Percentiles rank a stretch among this genome's conserved stretches.
Evolutionary conservation across 148 eudicot species (phyloP).

Genomic region (Vaccinium vitisidaea): DNA sequence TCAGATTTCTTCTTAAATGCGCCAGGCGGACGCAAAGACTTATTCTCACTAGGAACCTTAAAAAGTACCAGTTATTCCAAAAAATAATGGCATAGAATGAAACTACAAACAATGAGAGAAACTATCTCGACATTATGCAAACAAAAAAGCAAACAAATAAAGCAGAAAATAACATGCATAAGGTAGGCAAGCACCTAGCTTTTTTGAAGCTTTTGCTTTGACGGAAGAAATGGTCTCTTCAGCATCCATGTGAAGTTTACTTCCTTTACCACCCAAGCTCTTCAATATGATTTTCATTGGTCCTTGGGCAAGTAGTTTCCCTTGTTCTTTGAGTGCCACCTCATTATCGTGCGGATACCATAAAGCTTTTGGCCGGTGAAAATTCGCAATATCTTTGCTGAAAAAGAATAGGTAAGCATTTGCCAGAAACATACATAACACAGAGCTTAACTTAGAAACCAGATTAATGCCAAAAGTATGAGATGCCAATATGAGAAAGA

Average conservation of each 20-base stretch:
- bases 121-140: not conserved
- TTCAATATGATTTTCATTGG: slow-evolving; percentile 84
- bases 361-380: slow-evolving; percentile 91
- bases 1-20: slow-evolving; percentile 97
- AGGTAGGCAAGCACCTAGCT: slow-evolving; percentile 59
- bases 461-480: slow-evolving; percentile 11
- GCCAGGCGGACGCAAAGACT: slow-evolving; percentile 97
- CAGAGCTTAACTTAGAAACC: not conserved
- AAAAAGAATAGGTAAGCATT: slow-evolving; percentile 15
- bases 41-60: slow-evolving; percentile 81
- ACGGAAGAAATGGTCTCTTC: slow-evolving; percentile 81
- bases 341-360: slow-evolving; percentile 96
- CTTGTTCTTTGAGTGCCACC: slow-evolving; percentile 71
- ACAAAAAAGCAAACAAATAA: not conserved
- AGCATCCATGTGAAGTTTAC: slow-evolving; percentile 84
- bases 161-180: not conserved
- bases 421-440: not conserved
- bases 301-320: slow-evolving; percentile 64
- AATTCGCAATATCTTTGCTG: slow-evolving; percentile 93
- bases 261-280: slow-evolving; percentile 92
- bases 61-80: not conserved
- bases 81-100: not conserved
- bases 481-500: not conserved
- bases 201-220: slow-evolving; percentile 87
- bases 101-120: not conserved